phyloP scores from a whole-genome alignment of 1,284 basidiomycete species.

The Chalciporus sp. region DNA sequence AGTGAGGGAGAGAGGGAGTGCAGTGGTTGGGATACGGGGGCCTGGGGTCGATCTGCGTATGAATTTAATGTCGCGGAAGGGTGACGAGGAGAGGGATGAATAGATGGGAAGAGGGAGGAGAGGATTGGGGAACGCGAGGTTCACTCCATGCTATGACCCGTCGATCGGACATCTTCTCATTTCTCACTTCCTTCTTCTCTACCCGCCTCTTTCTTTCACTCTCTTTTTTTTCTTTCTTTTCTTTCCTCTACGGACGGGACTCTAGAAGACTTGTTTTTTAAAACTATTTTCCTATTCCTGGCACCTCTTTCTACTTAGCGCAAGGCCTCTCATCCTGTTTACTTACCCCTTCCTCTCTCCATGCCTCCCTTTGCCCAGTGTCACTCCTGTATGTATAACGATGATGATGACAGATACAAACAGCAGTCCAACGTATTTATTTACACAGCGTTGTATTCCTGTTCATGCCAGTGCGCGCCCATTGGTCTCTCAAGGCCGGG shows the following conservation, averaged over 20 bases:
- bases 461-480: no score
- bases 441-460: no score
- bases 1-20: neutral
- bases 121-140: neutral
- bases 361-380: no score
- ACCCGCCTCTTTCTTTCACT: neutral
- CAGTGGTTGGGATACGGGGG: neutral
- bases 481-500: no score
- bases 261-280: neutral
- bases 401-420: no score
- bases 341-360: neutral
- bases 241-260: neutral
- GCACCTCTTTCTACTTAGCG: neutral
- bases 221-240: neutral
- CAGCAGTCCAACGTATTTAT: no score
- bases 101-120: no score
- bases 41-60: neutral
- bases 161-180: no score
- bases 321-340: neutral
- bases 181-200: no score
- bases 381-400: no score
- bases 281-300: neutral
- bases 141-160: neutral
- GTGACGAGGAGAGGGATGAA: neutral
- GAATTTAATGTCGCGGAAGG: conserved; percentile 1